Percentiles rank a stretch among this genome's conserved stretches.
These are phyloP conservation scores for Eucalyptus erythrocorys DNA, from an alignment of 345 rosid genomes.

Conservation along the genomic window DNA sequence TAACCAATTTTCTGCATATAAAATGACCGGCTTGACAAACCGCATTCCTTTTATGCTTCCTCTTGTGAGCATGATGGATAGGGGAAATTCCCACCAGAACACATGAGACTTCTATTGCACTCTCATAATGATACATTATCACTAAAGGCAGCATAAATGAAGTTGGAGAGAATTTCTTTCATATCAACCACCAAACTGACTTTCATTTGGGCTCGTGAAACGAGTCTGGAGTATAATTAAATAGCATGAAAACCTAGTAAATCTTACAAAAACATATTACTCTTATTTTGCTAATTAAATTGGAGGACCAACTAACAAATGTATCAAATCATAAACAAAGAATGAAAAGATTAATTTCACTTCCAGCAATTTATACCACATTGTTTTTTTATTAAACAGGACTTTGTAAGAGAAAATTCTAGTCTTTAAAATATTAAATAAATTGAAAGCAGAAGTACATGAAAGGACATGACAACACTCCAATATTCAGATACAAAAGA, in stretches of 20 bases:
- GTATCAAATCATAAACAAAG: not conserved
- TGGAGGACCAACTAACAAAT: not conserved
- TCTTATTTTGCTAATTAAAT: not conserved
- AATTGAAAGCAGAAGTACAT: not conserved
- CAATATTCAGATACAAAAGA: not conserved
- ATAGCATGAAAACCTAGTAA: not conserved
- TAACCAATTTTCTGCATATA: not conserved
- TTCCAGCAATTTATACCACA: not conserved
- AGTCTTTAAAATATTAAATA: not conserved
- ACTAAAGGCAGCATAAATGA: not conserved
- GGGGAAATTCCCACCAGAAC: not conserved
- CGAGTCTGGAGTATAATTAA: not conserved
- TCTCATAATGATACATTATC: not conserved
- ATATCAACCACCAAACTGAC: not conserved
- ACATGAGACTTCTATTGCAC: not conserved
- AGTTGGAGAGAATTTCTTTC: not conserved
- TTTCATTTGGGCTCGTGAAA: not conserved
- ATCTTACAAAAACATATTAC: not conserved
- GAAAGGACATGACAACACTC: not conserved
- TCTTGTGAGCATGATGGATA: not conserved
- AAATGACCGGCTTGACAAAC: not conserved
- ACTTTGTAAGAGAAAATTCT: not conserved
- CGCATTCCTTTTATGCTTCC: not conserved
- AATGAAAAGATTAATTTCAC: not conserved
- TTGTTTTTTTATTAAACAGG: not conserved